phyloP scores from a whole-genome alignment of 805 yeast genomes.

The Yueomyces sinensis region DNA sequence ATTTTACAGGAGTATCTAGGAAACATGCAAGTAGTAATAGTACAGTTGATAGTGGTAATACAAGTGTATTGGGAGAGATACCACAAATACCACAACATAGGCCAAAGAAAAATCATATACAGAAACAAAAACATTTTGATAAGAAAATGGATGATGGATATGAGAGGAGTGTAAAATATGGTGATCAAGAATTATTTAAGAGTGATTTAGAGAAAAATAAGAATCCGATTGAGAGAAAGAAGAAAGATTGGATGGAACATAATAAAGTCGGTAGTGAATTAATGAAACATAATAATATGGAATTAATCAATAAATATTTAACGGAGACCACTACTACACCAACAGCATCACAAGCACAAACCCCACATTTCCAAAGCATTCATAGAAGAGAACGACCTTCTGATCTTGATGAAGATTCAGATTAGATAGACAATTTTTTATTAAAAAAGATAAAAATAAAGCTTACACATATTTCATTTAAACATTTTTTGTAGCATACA shows the following conservation, averaged over 20 bases:
- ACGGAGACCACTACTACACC: neutral
- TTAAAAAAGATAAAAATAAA: no score
- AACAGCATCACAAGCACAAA: no score
- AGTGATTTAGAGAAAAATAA: neutral
- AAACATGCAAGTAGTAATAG: no score
- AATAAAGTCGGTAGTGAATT: neutral
- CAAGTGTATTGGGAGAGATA: neutral
- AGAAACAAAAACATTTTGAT: neutral
- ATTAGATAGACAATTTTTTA: no score
- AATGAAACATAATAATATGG: neutral
- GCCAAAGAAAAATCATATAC: neutral
- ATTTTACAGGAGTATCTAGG: no score
- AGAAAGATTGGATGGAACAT: neutral
- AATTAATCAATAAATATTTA: neutral
- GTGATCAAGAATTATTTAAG: neutral
- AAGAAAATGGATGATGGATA: neutral
- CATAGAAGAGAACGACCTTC: no score
- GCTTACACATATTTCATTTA: no score
- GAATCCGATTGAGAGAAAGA: neutral
- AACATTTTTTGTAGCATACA: no score
- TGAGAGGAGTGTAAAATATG: neutral
- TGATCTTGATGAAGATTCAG: no score
- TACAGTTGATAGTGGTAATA: conserved; percentile 1
- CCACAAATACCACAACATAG: neutral
- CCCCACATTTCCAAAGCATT: no score